Evolutionary conservation across 164 flowering plant genomes (phyloP), one percentile per base, ranked within the genome.

Genomic region (Vitis cinerea): DNA sequence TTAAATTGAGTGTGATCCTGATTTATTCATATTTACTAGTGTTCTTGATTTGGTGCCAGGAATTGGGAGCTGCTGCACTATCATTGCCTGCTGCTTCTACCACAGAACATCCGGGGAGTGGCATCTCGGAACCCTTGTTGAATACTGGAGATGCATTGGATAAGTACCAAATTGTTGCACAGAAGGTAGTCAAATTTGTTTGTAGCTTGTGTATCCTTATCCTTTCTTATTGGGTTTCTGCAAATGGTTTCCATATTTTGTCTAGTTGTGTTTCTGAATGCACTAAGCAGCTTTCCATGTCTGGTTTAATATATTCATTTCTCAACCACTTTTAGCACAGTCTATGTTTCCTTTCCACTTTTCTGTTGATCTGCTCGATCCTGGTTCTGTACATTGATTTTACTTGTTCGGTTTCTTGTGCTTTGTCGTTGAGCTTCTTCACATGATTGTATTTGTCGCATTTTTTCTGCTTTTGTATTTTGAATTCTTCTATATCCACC

Each of bases 111-210:
- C 61, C 78, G 54, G 91, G 86, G 64, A 79, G 71, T 79, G 74
- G 70, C 65, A 70, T 77, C 10, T 67, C 90, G 37, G 97, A 93
- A 48, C 86, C 93, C 68, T 78, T 31, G 44, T 31, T 92, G 74
- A 84, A 79, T 58, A 87, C 95, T 4, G 89, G 93, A 65, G 98
- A 93, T 75, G 98, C 93, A 54, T 67, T 92, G 81, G 98, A 96
- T 53, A 93, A 91, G 72, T 93, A 84, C 80, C 90, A 86, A 71
- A 71, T 85, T 31, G 78, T 92, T 70, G 79, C 92, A 29, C 89
- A 83, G 69, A 93, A 92, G 98, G 99, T 96, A 62, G 57, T 15
- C 14, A 31, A 27, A 29, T 13, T 27, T 8, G 8, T 59, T 2
- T 61, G 27, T 23, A 23, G 16, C 7, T 30, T 9, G 4, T 63